Conservation (phyloP, 148 eudicot genomes). For the Amaranthus cruentus region DNA sequence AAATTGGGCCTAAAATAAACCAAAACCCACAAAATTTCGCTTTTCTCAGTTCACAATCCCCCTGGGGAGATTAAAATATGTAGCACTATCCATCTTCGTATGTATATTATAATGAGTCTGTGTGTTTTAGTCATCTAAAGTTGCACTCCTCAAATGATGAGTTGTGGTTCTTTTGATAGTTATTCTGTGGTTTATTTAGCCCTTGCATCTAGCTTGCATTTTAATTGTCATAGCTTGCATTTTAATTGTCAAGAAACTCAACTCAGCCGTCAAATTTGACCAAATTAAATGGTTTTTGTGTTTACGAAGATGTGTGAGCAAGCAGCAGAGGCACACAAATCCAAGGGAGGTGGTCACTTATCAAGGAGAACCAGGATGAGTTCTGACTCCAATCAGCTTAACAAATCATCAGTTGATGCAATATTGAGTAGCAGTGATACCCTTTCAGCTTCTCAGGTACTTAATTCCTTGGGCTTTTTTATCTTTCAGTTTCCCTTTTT, state of each 20-base stretch:
- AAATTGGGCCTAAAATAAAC: too few relatives aligned
- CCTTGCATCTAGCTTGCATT: too few relatives aligned
- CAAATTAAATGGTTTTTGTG: slow-evolving; percentile 1
- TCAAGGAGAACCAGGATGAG: slow-evolving; percentile 65
- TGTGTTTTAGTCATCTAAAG: too few relatives aligned
- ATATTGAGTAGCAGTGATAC: slow-evolving; percentile 52
- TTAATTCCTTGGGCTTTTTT: background rate
- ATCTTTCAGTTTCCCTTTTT: slow-evolving; percentile 1
- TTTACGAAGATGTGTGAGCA: slow-evolving; percentile 83
- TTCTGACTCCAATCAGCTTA: slow-evolving; percentile 58
- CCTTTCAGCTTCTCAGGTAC: slow-evolving; percentile 58
- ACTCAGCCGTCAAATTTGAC: background rate
- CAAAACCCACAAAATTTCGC: too few relatives aligned
- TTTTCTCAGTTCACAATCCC: too few relatives aligned
- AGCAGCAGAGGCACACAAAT: slow-evolving; percentile 99
- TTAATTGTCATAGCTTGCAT: too few relatives aligned
- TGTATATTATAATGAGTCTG: too few relatives aligned
- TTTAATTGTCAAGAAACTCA: background rate
- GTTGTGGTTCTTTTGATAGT: too few relatives aligned
- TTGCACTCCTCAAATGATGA: too few relatives aligned
- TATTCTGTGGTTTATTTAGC: too few relatives aligned
- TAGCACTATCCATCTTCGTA: too few relatives aligned
- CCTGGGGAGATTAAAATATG: too few relatives aligned
- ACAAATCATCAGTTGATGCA: slow-evolving; percentile 87
- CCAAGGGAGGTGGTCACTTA: slow-evolving; percentile 68